A percentile compares a stretch with the other conserved stretches of the same genome.
Evolutionary conservation across 106 monocot species (phyloP).

Genomic region (Dactylorhiza incarnata): DNA sequence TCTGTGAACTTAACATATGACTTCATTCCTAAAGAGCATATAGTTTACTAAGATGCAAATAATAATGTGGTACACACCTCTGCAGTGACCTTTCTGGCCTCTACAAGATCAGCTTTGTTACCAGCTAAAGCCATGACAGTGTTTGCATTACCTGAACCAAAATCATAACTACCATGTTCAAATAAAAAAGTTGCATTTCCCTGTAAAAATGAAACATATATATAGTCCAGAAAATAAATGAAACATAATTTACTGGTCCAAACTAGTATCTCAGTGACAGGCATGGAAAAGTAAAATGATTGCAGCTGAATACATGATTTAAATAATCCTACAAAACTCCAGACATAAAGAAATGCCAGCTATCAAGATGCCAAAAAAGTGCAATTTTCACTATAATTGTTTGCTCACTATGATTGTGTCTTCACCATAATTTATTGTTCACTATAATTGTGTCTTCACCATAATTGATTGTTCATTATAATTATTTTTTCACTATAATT

Average conservation of each 20-base stretch:
- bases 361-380: not conserved
- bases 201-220: not conserved
- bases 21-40: not conserved
- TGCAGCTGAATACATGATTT: not conserved
- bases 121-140: conserved; percentile 89
- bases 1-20: not conserved
- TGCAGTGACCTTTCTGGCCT: conserved; percentile 59
- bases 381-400: too few species aligned
- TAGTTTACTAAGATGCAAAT: not conserved
- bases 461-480: too few species aligned
- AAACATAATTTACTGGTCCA: not conserved
- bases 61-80: conserved; percentile 35
- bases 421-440: not conserved
- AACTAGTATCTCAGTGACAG: not conserved
- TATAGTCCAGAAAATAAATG: not conserved
- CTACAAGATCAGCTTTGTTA: conserved; percentile 81
- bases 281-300: not conserved
- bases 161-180: not conserved
- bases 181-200: not conserved
- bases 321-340: not conserved
- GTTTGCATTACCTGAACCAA: conserved; percentile 46
- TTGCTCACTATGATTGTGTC: not conserved
- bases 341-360: not conserved
- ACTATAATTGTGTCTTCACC: not conserved
- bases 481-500: too few species aligned